Evolutionary conservation across 331 rosid genomes (phyloP).

Genomic region (Dryas integrifolia): DNA sequence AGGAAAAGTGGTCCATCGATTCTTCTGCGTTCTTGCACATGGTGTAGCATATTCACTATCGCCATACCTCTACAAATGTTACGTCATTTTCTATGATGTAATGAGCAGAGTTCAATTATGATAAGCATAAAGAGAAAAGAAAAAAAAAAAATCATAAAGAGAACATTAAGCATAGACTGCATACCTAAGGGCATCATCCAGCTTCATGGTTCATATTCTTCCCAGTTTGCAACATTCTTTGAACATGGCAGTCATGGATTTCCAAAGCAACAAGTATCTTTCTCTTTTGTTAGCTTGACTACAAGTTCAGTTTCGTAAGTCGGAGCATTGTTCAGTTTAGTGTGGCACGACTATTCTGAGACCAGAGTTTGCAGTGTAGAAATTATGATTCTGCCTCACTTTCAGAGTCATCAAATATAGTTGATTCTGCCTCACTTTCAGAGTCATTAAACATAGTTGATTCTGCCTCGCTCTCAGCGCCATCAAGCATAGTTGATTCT

Average conservation of each 20-base stretch:
- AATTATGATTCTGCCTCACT: conserved; percentile 19
- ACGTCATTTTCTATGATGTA: background rate
- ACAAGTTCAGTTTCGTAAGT: background rate
- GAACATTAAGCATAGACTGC: background rate
- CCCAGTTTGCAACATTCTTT: background rate
- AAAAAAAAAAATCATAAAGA: background rate
- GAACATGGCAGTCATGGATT: background rate
- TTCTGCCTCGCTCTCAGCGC: background rate
- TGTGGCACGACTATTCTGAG: background rate
- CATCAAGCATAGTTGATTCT: background rate
- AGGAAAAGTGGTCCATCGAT: background rate
- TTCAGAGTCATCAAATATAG: conserved; percentile 5
- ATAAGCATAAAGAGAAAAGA: too few species aligned
- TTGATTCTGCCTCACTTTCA: conserved; percentile 1
- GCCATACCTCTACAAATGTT: background rate
- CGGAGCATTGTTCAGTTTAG: background rate
- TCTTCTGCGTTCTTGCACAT: background rate
- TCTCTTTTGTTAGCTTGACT: background rate
- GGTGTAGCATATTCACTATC: background rate
- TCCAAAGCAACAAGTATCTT: background rate
- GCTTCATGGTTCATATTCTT: background rate
- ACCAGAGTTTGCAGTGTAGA: background rate
- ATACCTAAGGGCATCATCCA: background rate
- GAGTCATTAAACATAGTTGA: conserved; percentile 4
- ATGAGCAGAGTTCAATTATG: background rate